Percentiles rank a stretch among this genome's conserved stretches.
These are phyloP conservation scores for Rhizopogon rudus DNA, from an alignment of 768 basidiomycete genomes.

Conservation along the genomic window DNA sequence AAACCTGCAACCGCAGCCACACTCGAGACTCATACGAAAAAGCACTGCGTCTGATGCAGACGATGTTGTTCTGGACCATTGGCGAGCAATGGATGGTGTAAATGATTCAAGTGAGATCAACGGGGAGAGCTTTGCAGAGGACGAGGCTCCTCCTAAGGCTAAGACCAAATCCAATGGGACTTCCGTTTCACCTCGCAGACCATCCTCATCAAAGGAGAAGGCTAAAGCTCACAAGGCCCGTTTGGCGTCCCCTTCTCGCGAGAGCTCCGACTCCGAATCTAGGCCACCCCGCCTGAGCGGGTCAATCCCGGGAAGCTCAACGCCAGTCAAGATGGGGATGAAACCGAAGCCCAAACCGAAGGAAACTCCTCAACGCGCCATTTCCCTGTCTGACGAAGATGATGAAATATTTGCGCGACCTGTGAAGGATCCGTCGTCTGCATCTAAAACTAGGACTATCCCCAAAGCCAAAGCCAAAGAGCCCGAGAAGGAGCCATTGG, in stretches of 20 bases:
- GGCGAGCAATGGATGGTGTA: not conserved
- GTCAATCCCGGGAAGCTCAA: conserved; percentile 1
- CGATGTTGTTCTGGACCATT: not conserved
- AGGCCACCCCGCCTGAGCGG: not conserved
- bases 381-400: not conserved
- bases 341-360: conserved; percentile 16
- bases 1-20: not conserved
- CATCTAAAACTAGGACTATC: not conserved
- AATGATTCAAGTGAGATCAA: not conserved
- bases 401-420: not conserved
- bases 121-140: not conserved
- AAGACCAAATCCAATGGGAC: not conserved
- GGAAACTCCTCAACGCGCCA: not conserved
- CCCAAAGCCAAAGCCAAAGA: not conserved
- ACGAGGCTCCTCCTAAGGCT: not conserved
- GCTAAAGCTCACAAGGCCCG: not conserved
- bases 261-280: not conserved
- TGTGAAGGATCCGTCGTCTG: not conserved
- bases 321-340: conserved; percentile 24
- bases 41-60: not conserved
- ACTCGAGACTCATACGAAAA: no score
- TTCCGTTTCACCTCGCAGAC: not conserved
- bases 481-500: not conserved
- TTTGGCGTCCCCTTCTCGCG: not conserved
- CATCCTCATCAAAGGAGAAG: not conserved